Evolutionary conservation across 2,329 filamentous ascomycete genomes (phyloP).

Genomic region (Talaromyces atroroseus): DNA sequence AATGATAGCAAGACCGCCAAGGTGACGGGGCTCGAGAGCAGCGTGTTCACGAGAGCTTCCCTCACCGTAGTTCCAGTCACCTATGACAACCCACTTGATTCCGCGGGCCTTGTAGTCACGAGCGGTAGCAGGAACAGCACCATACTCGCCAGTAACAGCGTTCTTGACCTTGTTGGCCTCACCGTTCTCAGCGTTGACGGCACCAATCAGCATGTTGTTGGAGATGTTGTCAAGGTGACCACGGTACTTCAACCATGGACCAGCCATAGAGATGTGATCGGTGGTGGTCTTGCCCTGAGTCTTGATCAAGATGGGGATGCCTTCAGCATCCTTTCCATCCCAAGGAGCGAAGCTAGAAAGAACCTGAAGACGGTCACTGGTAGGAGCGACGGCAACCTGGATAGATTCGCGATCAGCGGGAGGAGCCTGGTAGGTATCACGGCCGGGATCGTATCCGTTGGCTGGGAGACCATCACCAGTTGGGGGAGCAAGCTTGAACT

Average conservation of each 20-base stretch:
- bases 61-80: conserved; percentile 99
- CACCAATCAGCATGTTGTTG: conserved; percentile 99
- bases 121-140: conserved; percentile 85
- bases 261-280: conserved; percentile 95
- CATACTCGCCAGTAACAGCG: conserved; percentile 74
- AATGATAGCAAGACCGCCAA: conserved; percentile 95
- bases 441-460: conserved; percentile 81
- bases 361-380: conserved; percentile 89
- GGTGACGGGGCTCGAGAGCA: conserved; percentile 92
- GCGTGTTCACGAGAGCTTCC: conserved; percentile 97
- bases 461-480: conserved; percentile 74
- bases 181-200: conserved; percentile 90
- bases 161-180: conserved; percentile 98
- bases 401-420: conserved; percentile 70
- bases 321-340: conserved; percentile 82
- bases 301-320: conserved; percentile 94
- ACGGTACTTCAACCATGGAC: conserved; percentile 97
- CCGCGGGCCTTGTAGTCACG: conserved; percentile 98
- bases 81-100: conserved; percentile 93
- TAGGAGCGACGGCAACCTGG: conserved; percentile 75
- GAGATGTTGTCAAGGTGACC: conserved; percentile 99
- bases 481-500: conserved; percentile 81
- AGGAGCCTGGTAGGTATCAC: conserved; percentile 93
- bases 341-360: conserved; percentile 79
- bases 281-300: conserved; percentile 93